These are phyloP conservation scores for Amauroascus niger DNA, from an alignment of 2,329 filamentous ascomycete species.

Conservation along the genomic window DNA sequence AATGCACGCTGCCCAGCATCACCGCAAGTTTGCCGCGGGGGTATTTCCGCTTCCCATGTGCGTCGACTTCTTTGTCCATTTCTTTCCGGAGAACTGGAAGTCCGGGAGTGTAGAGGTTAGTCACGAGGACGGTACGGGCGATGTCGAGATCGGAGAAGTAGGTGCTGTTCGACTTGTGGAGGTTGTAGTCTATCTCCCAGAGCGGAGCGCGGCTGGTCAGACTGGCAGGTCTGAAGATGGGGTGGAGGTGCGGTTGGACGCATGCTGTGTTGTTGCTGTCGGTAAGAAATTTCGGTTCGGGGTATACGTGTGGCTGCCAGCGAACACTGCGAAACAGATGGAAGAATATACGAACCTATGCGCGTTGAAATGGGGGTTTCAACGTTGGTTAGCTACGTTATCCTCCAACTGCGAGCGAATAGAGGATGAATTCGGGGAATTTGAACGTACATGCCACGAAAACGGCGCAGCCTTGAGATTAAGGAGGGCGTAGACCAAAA, in stretches of 20 bases:
- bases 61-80: slow-evolving; percentile 43
- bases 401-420: neutral
- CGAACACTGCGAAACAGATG: slow-evolving; percentile 48
- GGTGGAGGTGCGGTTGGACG: slow-evolving; percentile 37
- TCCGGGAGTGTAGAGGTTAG: slow-evolving; percentile 54
- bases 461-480: slow-evolving; percentile 69
- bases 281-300: slow-evolving; percentile 33
- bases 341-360: slow-evolving; percentile 50
- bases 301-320: slow-evolving; percentile 41
- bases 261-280: slow-evolving; percentile 19
- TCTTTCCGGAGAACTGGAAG: slow-evolving; percentile 44
- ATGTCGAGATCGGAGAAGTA: slow-evolving; percentile 84
- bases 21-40: slow-evolving; percentile 45
- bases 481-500: slow-evolving; percentile 47
- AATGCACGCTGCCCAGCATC: slow-evolving; percentile 62
- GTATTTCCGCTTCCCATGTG: slow-evolving; percentile 38
- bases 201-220: slow-evolving; percentile 57
- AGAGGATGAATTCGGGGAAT: neutral
- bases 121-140: slow-evolving; percentile 69
- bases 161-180: slow-evolving; percentile 74
- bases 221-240: slow-evolving; percentile 64
- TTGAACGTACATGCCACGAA: slow-evolving; percentile 58
- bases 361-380: neutral
- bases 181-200: slow-evolving; percentile 76
- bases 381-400: neutral